These are phyloP conservation scores for Chytriomyces sp. DNA, from an alignment of 192 early-diverging fungal species.

Conservation along the genomic window DNA sequence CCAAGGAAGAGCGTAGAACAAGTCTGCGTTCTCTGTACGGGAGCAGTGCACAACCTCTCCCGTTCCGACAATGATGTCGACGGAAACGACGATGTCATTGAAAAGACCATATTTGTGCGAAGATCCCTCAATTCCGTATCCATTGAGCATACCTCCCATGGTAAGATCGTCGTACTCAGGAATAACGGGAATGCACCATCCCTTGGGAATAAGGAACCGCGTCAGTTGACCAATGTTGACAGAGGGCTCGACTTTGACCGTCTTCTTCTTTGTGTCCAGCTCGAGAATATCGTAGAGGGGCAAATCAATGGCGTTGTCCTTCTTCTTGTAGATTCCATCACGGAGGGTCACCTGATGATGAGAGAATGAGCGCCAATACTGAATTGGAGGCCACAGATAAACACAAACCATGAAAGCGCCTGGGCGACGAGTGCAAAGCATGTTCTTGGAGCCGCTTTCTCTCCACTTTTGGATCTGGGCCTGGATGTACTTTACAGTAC, in stretches of 20 bases:
- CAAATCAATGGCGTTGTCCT: conserved; percentile 32
- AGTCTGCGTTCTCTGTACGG: conserved; percentile 37
- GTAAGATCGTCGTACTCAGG: conserved; percentile 48
- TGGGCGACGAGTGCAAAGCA: conserved; percentile 42
- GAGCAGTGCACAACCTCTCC: conserved; percentile 43
- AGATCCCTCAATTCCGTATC: conserved; percentile 44
- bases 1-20: conserved; percentile 47
- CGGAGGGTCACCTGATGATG: conserved; percentile 29
- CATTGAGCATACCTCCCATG: conserved; percentile 45
- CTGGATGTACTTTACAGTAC: conserved; percentile 40
- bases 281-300: conserved; percentile 42
- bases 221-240: conserved; percentile 47
- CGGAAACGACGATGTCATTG: conserved; percentile 34
- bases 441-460: conserved; percentile 33
- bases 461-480: conserved; percentile 37
- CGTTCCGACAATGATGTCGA: conserved; percentile 39
- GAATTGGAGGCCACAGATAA: not conserved
- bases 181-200: conserved; percentile 40
- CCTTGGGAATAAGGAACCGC: conserved; percentile 35
- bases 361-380: not conserved
- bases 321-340: conserved; percentile 33
- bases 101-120: conserved; percentile 50
- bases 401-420: not conserved
- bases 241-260: conserved; percentile 40
- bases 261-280: conserved; percentile 26